Evolutionary conservation across 2,329 filamentous ascomycete species (phyloP), one percentile per base, ranked within the genome.

Genomic region (Xylariomycetidae sp.): DNA sequence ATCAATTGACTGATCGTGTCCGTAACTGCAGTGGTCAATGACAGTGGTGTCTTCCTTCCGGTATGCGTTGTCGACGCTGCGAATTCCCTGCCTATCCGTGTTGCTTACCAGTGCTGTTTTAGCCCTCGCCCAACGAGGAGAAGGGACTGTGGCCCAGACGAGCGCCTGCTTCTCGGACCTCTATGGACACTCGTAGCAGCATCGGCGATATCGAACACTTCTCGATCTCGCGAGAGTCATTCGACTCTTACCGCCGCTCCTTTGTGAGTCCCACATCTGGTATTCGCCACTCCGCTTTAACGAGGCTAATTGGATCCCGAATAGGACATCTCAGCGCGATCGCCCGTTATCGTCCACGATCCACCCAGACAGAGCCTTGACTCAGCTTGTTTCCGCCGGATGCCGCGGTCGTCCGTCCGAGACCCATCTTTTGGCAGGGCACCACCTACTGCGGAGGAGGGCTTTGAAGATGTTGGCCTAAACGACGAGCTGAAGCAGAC

Each of bases 181-280:
- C 76, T 5, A 69, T 65, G 45, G 71, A 76, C 44, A 72, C 66
- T 19, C 63, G 64, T 35, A 63, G 54, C 54, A 76, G 82, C 48
- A 67, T 85, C 39, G 79, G 80, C 50, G 87, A 94, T 42, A 89
- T 88, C 49, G 90, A 96, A 56, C 88, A 84, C 10, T 96, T 96
- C 58, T 87, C 84, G 43, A 96, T 96, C 57, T 95, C 89, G 23
- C 77, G 90, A 52, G 92, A 96, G 64, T 95, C 89, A 2, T 96
- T 96, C 54, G 92, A 96, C 58, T 95, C 89, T 3, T 96, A 96
- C 63, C 75, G 92, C 43, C 79, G 92, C 52, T 95, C 89, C 44
- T 96, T 96, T 67, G 90, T 95, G 74, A 49, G 82, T 70, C 10
- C 8, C 8, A 27, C 7, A 10, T 22, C n/a, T 29, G 29, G 16